Evolutionary conservation across 1,284 basidiomycete genomes (phyloP), one percentile per base, ranked within the genome.

Genomic region (Ceratorhiza oryzae-sativae): DNA sequence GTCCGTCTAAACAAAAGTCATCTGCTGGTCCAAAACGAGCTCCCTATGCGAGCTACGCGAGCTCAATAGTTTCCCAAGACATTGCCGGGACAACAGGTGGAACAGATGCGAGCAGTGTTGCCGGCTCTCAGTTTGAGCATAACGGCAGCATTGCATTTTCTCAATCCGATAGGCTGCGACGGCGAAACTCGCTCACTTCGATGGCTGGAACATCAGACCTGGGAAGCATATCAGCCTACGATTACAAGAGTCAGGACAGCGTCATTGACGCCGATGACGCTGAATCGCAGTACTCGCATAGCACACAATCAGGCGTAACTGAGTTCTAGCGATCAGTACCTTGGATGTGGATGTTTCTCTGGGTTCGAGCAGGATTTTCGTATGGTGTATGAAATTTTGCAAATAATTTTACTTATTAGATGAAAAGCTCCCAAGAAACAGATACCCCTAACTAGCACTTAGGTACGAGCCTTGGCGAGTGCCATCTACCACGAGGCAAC

Each of bases 41-140:
- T 77, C 85, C 85, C 1, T 94, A 94, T 76, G 87, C 88, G 73
- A 91, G 91, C 76, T 97, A 97, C 79, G 94, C 94, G 1, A 92
- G 90, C 46, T 95, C 93, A 15, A 93, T 95, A 79, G 90, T 95
- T 74, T 96, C 94, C 42, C 95, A 95, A 79, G 93, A 96, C 80
- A 87, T 85, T 42, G 55, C 67, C 6, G 91, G 90, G 0, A 85
- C 86, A 3, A 85, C 84, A 71, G 83, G 79, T 70, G 81, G 84
- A 60, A 85, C 86, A 15, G 90, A 90, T 75, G 83, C 82, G 67
- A 84, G 84, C 73, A 89, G 87, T 76, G 86, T 90, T 72, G 81
- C 88, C 73, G 87, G 87, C 42, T 84, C 85, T 73, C 78, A 78
- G 27, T 77, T 82, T 55, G 62, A 68, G 45, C 71, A 63, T 27